Percentiles rank a stretch among this genome's conserved stretches.
phyloP scores from a whole-genome alignment of 73 alveolate genomes.

The Blepharisma stoltei region DNA sequence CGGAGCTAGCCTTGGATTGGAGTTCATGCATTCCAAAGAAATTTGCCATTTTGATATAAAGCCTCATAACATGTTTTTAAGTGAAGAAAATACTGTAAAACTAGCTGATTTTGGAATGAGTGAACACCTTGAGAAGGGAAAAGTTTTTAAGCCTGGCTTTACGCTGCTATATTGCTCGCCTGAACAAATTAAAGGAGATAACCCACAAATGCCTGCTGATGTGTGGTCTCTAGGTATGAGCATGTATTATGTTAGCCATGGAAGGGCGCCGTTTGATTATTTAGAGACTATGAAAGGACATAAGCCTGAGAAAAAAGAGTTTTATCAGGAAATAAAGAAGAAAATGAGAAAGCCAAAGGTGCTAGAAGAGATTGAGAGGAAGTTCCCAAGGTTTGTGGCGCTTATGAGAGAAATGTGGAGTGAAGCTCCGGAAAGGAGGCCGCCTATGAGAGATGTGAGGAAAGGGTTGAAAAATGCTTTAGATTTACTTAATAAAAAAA shows the following conservation, averaged over 20 bases:
- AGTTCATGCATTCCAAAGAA: constrained; percentile 20
- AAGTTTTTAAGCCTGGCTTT: neutral
- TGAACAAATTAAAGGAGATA: constrained; percentile 17
- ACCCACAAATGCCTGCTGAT: neutral
- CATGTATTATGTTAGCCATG: neutral
- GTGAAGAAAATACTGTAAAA: neutral
- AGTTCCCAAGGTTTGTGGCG: neutral
- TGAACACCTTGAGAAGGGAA: neutral
- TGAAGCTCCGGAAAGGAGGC: neutral
- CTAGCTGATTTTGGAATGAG: constrained; percentile 28
- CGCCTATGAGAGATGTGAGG: neutral
- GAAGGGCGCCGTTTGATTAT: constrained; percentile 15
- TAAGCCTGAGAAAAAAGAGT: neutral
- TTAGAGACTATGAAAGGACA: neutral
- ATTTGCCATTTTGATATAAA: constrained; percentile 23
- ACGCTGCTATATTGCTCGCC: neutral
- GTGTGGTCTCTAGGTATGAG: constrained; percentile 19
- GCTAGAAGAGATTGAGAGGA: neutral
- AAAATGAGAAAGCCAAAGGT: constrained; percentile 4
- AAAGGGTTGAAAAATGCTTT: too few relatives aligned
- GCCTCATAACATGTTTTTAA: constrained; percentile 23
- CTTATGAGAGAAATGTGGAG: constrained; percentile 8
- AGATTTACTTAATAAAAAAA: too few relatives aligned
- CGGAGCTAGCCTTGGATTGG: neutral
- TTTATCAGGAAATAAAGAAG: constrained; percentile 5